Evolutionary conservation across 2,329 filamentous ascomycete genomes (phyloP).

Genomic region (Epichloe brachyelytri): DNA sequence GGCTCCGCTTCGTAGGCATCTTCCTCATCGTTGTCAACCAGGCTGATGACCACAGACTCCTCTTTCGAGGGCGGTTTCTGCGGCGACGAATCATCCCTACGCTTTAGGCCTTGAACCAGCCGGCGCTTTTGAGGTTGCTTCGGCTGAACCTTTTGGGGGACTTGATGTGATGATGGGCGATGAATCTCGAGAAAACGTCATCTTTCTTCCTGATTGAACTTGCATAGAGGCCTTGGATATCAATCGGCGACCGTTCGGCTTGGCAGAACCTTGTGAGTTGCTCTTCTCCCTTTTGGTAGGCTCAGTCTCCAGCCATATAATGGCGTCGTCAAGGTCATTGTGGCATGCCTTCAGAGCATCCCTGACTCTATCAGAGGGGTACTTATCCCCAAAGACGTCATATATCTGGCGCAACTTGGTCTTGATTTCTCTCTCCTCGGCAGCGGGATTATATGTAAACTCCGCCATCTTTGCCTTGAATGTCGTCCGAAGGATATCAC

Average conservation of each 20-base stretch:
- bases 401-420: conserved; percentile 24
- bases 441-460: conserved; percentile 36
- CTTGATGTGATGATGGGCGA: conserved; percentile 14
- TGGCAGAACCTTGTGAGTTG: conserved; percentile 3
- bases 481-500: conserved; percentile 49
- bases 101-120: conserved; percentile 24
- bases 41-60: conserved; percentile 21
- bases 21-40: conserved; percentile 28
- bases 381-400: conserved; percentile 20
- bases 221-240: conserved; percentile 19
- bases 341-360: conserved; percentile 20
- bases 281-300: conserved; percentile 2
- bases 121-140: conserved; percentile 15
- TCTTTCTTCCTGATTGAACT: conserved; percentile 7
- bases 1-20: conserved; percentile 26
- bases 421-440: conserved; percentile 23
- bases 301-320: conserved; percentile 17
- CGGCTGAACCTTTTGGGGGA: conserved; percentile 16
- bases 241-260: conserved; percentile 16
- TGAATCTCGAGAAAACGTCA: conserved; percentile 7
- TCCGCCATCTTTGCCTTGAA: conserved; percentile 30
- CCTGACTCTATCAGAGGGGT: conserved; percentile 18
- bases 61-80: conserved; percentile 14
- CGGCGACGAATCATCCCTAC: conserved; percentile 14
- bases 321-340: conserved; percentile 24